phyloP scores from a whole-genome alignment of 116 monocot species.

The Papilionanthe hybrid region DNA sequence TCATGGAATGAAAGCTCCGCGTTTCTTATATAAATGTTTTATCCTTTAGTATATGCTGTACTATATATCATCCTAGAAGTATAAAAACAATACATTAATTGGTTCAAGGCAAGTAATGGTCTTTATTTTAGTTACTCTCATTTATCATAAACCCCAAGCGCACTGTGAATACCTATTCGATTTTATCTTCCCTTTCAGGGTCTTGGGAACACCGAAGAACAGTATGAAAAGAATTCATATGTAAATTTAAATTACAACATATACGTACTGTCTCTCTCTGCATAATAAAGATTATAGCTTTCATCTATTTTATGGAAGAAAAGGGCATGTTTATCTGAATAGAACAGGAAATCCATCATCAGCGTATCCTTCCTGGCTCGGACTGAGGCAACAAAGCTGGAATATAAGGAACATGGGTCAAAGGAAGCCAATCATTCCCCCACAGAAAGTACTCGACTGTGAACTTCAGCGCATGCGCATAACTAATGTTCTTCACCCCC shows the following conservation, averaged over 20 bases:
- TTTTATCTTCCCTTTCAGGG: no score
- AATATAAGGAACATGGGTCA: slow-evolving; percentile 49
- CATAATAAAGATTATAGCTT: no score
- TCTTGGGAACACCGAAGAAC: no score
- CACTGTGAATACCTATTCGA: not conserved
- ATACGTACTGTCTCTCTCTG: no score
- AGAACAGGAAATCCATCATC: not conserved
- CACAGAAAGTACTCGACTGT: slow-evolving; percentile 56
- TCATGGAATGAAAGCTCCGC: no score
- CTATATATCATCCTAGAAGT: no score
- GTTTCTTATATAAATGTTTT: no score
- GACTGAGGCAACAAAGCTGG: slow-evolving; percentile 39
- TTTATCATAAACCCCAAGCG: not conserved
- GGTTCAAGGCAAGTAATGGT: no score
- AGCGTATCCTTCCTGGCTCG: slow-evolving; percentile 8
- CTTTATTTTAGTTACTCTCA: not conserved
- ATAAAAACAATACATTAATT: no score
- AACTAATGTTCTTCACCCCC: slow-evolving; percentile 49
- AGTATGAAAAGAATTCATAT: no score
- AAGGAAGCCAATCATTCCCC: slow-evolving; percentile 43
- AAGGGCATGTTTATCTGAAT: not conserved
- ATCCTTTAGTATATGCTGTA: no score
- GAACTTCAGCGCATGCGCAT: slow-evolving; percentile 33
- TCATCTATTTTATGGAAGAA: not conserved
- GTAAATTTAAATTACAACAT: no score